These are phyloP conservation scores for Sesbania bispinosa DNA, from an alignment of 306 rosid species.

Conservation along the genomic window DNA sequence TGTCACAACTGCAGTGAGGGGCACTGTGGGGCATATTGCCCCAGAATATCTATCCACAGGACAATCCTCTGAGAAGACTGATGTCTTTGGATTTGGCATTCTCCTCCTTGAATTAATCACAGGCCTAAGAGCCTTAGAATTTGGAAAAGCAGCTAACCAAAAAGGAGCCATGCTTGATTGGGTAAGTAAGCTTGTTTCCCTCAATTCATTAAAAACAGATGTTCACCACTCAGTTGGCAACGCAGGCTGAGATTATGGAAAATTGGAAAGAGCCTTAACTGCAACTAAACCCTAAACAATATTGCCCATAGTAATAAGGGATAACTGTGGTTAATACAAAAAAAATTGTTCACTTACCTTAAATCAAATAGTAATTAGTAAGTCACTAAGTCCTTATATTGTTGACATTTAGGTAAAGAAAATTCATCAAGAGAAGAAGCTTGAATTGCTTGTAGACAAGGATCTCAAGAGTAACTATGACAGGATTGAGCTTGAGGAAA, in stretches of 20 bases:
- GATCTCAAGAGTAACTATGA: constrained; percentile 49
- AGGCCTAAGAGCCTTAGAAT: constrained; percentile 48
- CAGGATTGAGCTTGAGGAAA: constrained; percentile 48
- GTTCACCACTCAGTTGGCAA: too few species aligned
- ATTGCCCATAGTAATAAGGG: too few species aligned
- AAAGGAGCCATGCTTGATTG: constrained; percentile 57
- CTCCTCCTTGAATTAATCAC: constrained; percentile 49
- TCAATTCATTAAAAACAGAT: too few species aligned
- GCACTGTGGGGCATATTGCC: constrained; percentile 50
- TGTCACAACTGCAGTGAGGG: constrained; percentile 53
- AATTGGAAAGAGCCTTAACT: too few species aligned
- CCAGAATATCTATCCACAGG: constrained; percentile 51
- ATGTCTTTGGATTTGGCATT: constrained; percentile 51
- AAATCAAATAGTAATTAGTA: constrained; percentile 1
- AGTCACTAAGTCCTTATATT: neutral
- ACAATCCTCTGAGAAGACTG: constrained; percentile 51
- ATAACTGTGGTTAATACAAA: too few species aligned
- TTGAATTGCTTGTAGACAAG: constrained; percentile 48
- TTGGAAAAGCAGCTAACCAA: constrained; percentile 45
- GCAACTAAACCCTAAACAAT: too few species aligned
- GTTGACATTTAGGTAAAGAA: constrained; percentile 42
- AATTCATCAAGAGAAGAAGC: constrained; percentile 47
- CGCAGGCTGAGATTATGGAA: too few species aligned
- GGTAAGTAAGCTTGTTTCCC: too few species aligned
- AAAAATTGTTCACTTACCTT: too few species aligned